Evolutionary conservation across 208 protist species (phyloP), one percentile per base, ranked within the genome.

Genomic region (Naegleria gruberi): DNA sequence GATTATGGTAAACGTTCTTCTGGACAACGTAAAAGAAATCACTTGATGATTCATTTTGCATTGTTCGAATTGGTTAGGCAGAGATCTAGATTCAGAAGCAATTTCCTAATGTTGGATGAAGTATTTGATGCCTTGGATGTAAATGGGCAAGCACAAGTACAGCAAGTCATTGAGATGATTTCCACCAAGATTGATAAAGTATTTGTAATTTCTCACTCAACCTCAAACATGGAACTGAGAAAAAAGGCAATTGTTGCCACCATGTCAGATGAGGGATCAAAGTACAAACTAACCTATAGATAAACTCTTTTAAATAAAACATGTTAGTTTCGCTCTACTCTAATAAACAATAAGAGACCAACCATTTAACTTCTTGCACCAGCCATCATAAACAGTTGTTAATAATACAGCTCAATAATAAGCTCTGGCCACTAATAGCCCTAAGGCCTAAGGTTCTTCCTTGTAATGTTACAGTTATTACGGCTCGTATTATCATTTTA

Each of bases 41-140:
- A 90, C 10, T 90, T 90, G 40, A 40, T 82, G 15, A 90, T 90
- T 42, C 43, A 57, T 19, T 90, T 90, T 74, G 43, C 87, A 51
- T 55, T 90, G 19, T 90, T 90, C 45, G 87, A 90, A 74, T 43
- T 90, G 65, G 74, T 90, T 90, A 45, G 45, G 40, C 87, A 85
- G 40, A 15, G 44, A 82, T 30, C 37, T 37, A 57, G 42, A n/a
- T 90, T 90, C 55, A 30, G 10, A 84, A 30, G 40, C 17, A 82
- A 84, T 47, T 90, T 90, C 55, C 55, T 90, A 82, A 90, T 90
- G 87, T 55, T 90, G 15, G 87, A 90, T 41, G 87, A 90, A 40
- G 87, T 90, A 3, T 90, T 90, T 90, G 87, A 90, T 90, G 73
- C 87, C 17, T 41, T 90, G 4, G 87, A 90, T 37, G 17, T 41